Conservation (phyloP, 2,329 filamentous ascomycete genomes). For the Delphinella strobiligena region DNA sequence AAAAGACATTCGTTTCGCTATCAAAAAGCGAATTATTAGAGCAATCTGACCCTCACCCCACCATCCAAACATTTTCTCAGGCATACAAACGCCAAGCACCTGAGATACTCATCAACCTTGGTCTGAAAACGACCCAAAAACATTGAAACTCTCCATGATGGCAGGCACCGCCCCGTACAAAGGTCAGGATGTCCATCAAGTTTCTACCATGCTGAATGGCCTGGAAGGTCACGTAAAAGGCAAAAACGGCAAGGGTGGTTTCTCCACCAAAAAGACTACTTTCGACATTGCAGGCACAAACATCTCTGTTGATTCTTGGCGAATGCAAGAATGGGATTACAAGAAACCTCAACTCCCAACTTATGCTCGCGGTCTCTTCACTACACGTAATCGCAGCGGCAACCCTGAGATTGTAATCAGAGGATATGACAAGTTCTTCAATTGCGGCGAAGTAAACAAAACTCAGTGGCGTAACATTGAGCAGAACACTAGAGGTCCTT, state of each 20-base stretch:
- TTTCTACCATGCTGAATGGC: conserved; percentile 51
- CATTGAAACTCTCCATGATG: conserved; percentile 28
- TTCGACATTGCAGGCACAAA: conserved; percentile 57
- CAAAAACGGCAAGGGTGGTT: conserved; percentile 42
- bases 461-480: conserved; percentile 78
- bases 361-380: conserved; percentile 89
- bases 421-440: conserved; percentile 99
- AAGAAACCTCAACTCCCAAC: conserved; percentile 77
- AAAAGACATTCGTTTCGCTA: no score
- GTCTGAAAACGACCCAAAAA: neutral
- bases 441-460: conserved; percentile 66
- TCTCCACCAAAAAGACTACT: conserved; percentile 68
- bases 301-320: conserved; percentile 77
- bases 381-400: conserved; percentile 53
- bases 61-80: no score
- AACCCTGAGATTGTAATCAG: conserved; percentile 69
- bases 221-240: conserved; percentile 49
- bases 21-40: no score
- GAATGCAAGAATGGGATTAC: conserved; percentile 91
- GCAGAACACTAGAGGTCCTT: conserved; percentile 66
- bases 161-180: conserved; percentile 48
- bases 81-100: no score
- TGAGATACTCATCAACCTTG: no score
- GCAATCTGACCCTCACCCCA: no score
- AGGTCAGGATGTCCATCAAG: conserved; percentile 56